Base-by-base conservation (phyloP, 2,329 filamentous ascomycete genomes). In the Bipolaris cookei region DNA sequence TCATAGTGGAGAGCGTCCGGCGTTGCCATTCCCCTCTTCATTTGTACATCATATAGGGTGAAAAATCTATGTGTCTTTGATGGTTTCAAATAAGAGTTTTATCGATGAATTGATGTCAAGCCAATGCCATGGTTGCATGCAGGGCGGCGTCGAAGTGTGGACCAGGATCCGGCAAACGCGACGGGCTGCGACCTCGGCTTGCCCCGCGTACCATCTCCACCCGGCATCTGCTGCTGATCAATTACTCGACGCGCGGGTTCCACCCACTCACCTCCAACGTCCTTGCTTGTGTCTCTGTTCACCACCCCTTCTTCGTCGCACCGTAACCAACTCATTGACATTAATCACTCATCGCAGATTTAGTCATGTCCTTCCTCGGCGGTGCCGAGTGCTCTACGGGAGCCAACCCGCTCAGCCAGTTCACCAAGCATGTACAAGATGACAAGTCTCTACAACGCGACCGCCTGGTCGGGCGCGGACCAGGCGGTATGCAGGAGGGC, bases 341-440 rank as follows among this genome's bases (percentile, higher is more conserved):
- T 8, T 25, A 23, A 28, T 4, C 20, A 3, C 7, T 23, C 13
- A 18, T 46, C 21, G 23, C 10, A 44, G 2, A 44, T 43, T 23
- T 41, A 64, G 82, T 61, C 66, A 98, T 99, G 94, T 97, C 94
- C 53, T 98, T 99, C 78, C 85, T 98, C 71, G 91, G 92, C 79
- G 93, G 94, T 69, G 90, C 94, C 69, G 95, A 98, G 81, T 99
- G 95, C 84, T 98, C 94, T 54, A 96, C 95, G 61, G 92, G 91
- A 64, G 92, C 90, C 73, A 99, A 99, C 78, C 95, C 96, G 56
- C 88, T 99, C 71, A 94, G 91, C 75, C 95, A 98, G 82, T 96
- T 99, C 77, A 92, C 93, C 64, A 99, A 99, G 79, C 93, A 97
- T 78, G 91, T 95, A 55, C 91, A 96, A 74, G 92, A 96, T 84